phyloP scores from a whole-genome alignment of 352 stramenopile genomes.

The Phytophthora citrophthora region DNA sequence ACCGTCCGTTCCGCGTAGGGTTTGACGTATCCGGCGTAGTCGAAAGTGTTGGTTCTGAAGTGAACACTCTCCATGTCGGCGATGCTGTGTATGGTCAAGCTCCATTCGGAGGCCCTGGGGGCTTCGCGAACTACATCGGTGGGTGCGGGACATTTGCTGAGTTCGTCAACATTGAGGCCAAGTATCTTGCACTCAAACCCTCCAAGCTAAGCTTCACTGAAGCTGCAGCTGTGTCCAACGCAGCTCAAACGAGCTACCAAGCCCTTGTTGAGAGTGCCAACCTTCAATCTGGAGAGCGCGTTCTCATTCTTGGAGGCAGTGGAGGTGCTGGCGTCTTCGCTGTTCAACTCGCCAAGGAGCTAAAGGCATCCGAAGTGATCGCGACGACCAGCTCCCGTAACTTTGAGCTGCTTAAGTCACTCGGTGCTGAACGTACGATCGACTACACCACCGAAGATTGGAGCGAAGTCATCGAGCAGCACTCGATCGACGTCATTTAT shows the following conservation, averaged over 20 bases:
- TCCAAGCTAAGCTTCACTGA: background rate
- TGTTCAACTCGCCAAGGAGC: background rate
- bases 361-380: background rate
- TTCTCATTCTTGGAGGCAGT: background rate
- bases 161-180: background rate
- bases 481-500: background rate
- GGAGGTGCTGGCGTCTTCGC: background rate
- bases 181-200: background rate
- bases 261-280: background rate
- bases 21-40: background rate
- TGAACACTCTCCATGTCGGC: background rate
- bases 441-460: background rate
- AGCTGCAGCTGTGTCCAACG: background rate
- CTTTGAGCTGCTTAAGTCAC: background rate
- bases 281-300: background rate
- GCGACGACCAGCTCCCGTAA: background rate
- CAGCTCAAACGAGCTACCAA: background rate
- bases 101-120: background rate
- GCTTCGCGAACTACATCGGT: background rate
- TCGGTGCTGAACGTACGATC: background rate
- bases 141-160: background rate
- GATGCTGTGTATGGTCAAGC: background rate
- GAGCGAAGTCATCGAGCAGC: background rate
- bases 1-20: background rate
- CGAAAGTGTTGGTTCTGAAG: background rate